Evolutionary conservation across 2,329 filamentous ascomycete genomes (phyloP), one percentile per base, ranked within the genome.

Genomic region (Harringtonia aguacate): DNA sequence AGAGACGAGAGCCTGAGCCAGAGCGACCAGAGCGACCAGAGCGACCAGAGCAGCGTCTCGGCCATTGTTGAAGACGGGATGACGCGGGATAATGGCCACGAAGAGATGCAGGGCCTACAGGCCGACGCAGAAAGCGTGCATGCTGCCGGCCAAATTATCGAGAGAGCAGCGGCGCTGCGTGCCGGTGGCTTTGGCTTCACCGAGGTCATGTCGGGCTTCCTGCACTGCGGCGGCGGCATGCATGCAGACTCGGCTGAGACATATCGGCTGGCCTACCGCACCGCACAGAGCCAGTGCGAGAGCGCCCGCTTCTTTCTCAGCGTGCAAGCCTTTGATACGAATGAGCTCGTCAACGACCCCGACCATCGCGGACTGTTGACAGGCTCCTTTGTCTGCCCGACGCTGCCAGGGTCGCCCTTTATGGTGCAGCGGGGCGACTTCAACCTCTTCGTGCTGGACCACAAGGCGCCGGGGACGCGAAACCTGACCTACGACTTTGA

Each of bases 401-500:
- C 69, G 13, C 64, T 78, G 28, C 61, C 61, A 14, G 75, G 73
- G 0, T 75, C 73, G 41, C 76, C 77, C 0, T 77, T 81, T 51
- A 72, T 79, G 67, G 71, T 81, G 24, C 68, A 72, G 43, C 62
- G 69, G 10, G 78, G 77, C 18, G 61, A 68, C 42, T 75, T 81
- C 51, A 68, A 73, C 28, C 59, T 81, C 18, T 81, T 82, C 53
- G 64, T 66, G 29, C 56, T 65, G 14, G 71, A 79, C 52, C 58
- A 65, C 30, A 65, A 69, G 46, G 66, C 71, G 0, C 69, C 78
- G 0, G 75, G 77, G 17, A 78, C 74, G 6, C 66, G 66, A 24
- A 79, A 76, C 48, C 58, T 83, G 27, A 71, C 69, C 0, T 83
- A 83, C 53, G 69, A 79, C 52, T 77, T 81, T 47, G 72, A 75